Evolutionary conservation across 2,329 filamentous ascomycete species (phyloP).

Genomic region (Penicillium sp.): DNA sequence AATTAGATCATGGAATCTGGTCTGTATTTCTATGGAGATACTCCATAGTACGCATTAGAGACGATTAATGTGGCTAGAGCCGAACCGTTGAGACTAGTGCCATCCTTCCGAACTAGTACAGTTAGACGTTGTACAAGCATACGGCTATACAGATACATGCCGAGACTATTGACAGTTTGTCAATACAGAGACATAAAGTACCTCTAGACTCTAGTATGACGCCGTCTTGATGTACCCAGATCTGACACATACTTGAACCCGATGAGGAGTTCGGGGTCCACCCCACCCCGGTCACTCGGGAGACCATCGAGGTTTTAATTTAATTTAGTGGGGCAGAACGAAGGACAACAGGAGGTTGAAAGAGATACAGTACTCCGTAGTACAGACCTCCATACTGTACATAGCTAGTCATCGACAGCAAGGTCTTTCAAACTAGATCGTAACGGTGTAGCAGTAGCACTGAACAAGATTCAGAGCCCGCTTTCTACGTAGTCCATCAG

Average conservation of each 20-base stretch:
- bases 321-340: conserved; percentile 2
- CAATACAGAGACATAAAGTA: neutral
- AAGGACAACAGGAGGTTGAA: neutral
- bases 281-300: conserved; percentile 8
- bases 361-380: neutral
- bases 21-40: neutral
- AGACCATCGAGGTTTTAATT: conserved; percentile 8
- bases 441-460: neutral
- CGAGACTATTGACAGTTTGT: too few relatives aligned
- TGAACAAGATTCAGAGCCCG: conserved; percentile 3
- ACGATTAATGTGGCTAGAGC: conserved; percentile 5
- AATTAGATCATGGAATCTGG: neutral
- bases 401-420: neutral
- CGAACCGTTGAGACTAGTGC: conserved; percentile 14
- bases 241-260: conserved; percentile 19
- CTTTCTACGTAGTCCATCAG: neutral
- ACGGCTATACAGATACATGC: neutral
- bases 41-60: neutral
- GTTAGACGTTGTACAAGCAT: neutral
- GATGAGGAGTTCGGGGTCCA: conserved; percentile 25
- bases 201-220: neutral
- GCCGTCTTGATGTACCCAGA: conserved; percentile 15
- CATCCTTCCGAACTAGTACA: conserved; percentile 12
- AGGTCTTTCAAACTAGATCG: neutral
- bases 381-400: neutral